Evolutionary conservation across 129 eudicot species (phyloP).

Genomic region (Calendula officinalis): DNA sequence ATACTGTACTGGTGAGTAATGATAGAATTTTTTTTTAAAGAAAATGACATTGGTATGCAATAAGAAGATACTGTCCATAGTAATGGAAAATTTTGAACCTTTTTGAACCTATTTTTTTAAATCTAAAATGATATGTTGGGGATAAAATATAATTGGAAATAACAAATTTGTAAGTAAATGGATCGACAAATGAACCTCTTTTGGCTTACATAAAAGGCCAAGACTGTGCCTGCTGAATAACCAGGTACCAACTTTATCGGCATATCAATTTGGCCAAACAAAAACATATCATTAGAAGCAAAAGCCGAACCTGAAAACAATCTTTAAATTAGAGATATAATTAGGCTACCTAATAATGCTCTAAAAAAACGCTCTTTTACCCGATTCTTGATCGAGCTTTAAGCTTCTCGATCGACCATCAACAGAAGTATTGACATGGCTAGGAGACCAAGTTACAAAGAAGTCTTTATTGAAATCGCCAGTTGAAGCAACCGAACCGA

Average conservation of each 20-base stretch:
- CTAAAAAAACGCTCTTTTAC: conserved; percentile 17
- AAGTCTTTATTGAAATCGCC: conserved; percentile 80
- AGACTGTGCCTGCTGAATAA: conserved; percentile 86
- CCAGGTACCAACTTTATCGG: conserved; percentile 71
- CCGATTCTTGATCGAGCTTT: conserved; percentile 68
- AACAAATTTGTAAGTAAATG: background rate
- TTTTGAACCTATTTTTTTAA: no score
- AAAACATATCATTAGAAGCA: conserved; percentile 73
- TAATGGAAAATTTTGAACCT: no score
- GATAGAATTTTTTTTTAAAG: no score
- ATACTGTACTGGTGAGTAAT: no score
- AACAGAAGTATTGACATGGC: conserved; percentile 71
- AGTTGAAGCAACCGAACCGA: conserved; percentile 65
- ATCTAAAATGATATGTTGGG: no score
- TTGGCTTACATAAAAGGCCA: conserved; percentile 67
- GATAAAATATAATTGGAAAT: background rate
- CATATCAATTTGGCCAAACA: conserved; percentile 93
- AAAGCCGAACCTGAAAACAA: conserved; percentile 55
- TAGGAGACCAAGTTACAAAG: conserved; percentile 72
- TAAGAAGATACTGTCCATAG: no score
- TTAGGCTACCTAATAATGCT: background rate
- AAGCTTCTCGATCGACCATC: conserved; percentile 71
- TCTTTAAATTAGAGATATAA: background rate
- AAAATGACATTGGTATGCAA: no score
- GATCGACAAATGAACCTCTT: background rate